phyloP scores from a whole-genome alignment of 2,329 filamentous ascomycete genomes.

The Diplodia sapinea region DNA sequence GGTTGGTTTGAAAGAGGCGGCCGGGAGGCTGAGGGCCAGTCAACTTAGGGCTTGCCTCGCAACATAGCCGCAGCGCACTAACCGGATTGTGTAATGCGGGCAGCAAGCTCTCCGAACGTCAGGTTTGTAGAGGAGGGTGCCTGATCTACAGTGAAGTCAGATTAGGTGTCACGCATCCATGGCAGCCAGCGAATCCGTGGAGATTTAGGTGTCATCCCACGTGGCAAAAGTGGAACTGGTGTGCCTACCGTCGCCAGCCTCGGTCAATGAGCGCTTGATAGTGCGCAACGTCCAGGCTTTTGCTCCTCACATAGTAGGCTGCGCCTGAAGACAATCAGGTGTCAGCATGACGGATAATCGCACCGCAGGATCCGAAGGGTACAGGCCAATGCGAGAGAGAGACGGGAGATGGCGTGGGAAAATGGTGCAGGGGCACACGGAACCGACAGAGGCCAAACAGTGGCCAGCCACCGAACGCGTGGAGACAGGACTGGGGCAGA shows the following conservation, averaged over 20 bases:
- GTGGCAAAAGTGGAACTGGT: slow-evolving; percentile 23
- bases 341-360: neutral
- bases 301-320: slow-evolving; percentile 72
- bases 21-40: slow-evolving; percentile 62
- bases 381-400: neutral
- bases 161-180: slow-evolving; percentile 5
- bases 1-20: slow-evolving; percentile 66
- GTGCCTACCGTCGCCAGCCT: slow-evolving; percentile 74
- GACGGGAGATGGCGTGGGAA: neutral
- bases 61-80: slow-evolving; percentile 30
- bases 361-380: neutral
- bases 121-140: slow-evolving; percentile 74
- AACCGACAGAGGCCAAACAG: neutral
- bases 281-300: slow-evolving; percentile 65
- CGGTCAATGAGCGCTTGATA: slow-evolving; percentile 76
- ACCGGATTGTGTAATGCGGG: slow-evolving; percentile 82
- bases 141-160: slow-evolving; percentile 48
- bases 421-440: slow-evolving; percentile 9
- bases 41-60: slow-evolving; percentile 9
- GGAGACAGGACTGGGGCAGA: slow-evolving; percentile 17
- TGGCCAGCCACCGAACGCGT: neutral
- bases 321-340: slow-evolving; percentile 59
- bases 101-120: slow-evolving; percentile 84
- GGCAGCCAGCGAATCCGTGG: slow-evolving; percentile 17
- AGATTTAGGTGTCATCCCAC: slow-evolving; percentile 16